These are phyloP conservation scores for Penicillium longicatenatum DNA, from an alignment of 495 filamentous ascomycete genomes.

Conservation along the genomic window DNA sequence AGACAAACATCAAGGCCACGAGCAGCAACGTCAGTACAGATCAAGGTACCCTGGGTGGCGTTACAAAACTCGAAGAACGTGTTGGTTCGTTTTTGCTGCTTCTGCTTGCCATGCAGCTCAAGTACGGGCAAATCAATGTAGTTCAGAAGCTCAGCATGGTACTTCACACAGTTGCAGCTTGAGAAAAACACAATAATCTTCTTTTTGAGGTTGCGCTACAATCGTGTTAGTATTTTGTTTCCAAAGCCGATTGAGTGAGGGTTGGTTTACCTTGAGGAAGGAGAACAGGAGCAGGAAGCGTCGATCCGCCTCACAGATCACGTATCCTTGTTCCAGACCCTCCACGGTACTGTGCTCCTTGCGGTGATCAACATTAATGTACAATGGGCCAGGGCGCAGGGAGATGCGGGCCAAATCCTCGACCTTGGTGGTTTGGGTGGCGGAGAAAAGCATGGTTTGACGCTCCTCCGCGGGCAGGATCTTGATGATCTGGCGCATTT, in stretches of 20 bases:
- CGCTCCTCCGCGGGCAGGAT: conserved; percentile 86
- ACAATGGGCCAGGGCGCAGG: conserved; percentile 85
- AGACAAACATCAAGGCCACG: conserved; percentile 78
- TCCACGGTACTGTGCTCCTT: conserved; percentile 86
- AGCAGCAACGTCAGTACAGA: conserved; percentile 96
- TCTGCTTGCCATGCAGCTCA: conserved; percentile 84
- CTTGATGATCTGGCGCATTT: conserved; percentile 96
- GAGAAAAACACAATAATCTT: conserved; percentile 98
- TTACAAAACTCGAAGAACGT: conserved; percentile 99
- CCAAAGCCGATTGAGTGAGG: too few species aligned
- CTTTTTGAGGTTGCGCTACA: conserved; percentile 73
- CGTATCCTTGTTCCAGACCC: conserved; percentile 92
- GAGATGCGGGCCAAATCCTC: conserved; percentile 96
- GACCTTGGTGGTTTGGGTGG: conserved; percentile 97
- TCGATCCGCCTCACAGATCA: conserved; percentile 89
- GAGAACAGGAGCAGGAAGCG: conserved; percentile 94
- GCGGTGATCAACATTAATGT: conserved; percentile 87
- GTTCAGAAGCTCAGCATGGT: conserved; percentile 90
- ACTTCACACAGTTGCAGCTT: conserved; percentile 91
- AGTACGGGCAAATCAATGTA: conserved; percentile 93
- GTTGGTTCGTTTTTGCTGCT: conserved; percentile 95
- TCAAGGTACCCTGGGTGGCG: conserved; percentile 82
- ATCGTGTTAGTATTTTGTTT: too few species aligned
- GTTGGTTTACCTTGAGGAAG: conserved; percentile 66
- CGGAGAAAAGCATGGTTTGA: conserved; percentile 96